Conservation (phyloP, 192 early-diverging fungal genomes). For the Diversispora eburnea region DNA sequence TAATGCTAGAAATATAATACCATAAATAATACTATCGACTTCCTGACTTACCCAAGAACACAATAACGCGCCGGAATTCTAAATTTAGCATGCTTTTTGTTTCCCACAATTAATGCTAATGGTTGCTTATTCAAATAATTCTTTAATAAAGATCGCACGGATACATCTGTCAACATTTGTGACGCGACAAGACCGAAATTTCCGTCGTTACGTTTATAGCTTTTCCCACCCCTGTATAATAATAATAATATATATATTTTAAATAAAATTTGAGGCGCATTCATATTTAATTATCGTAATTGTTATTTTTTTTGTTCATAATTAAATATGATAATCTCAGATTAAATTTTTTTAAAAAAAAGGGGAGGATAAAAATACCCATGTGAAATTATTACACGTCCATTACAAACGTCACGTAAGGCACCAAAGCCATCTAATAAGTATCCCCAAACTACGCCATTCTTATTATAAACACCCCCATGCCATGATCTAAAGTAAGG, state of each 20-base stretch:
- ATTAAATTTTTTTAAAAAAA: neutral
- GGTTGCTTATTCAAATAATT: neutral
- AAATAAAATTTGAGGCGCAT: neutral
- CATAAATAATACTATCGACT: neutral
- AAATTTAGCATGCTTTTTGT: neutral
- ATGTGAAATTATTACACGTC: slow-evolving; percentile 8
- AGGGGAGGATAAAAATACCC: neutral
- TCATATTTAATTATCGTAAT: neutral
- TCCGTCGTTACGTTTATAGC: neutral
- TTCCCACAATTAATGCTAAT: neutral
- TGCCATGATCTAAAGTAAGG: neutral
- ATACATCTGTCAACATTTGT: neutral
- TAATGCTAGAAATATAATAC: neutral
- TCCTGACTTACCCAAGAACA: neutral
- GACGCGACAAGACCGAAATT: neutral
- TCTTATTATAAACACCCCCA: neutral
- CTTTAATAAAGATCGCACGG: neutral
- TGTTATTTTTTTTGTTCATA: neutral
- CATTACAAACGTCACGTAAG: neutral
- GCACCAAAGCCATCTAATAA: neutral
- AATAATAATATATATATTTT: neutral
- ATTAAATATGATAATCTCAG: neutral
- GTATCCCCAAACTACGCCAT: neutral
- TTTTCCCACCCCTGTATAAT: neutral
- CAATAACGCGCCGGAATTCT: slow-evolving; percentile 6